Conservation (phyloP, 1,139 yeast species). For the Geotrichum restrictum region DNA sequence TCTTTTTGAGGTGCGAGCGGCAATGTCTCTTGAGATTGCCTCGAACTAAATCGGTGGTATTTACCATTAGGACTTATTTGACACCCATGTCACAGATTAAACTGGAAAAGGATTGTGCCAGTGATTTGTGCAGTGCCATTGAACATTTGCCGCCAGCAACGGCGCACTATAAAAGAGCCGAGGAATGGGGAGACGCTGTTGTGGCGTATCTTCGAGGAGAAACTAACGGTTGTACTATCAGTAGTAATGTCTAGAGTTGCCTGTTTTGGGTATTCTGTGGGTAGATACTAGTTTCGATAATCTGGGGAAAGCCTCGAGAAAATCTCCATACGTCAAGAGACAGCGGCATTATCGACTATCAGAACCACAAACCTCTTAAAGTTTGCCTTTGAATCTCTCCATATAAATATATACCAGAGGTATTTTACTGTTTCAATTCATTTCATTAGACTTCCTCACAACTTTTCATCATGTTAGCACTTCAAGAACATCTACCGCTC, state of each 20-base stretch:
- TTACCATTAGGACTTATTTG: slow-evolving; percentile 62
- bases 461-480: too few species aligned
- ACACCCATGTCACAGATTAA: slow-evolving; percentile 55
- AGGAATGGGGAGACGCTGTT: slow-evolving; percentile 65
- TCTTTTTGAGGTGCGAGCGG: slow-evolving; percentile 58
- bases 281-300: neutral
- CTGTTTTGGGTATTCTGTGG: neutral
- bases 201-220: slow-evolving; percentile 43
- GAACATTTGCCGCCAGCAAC: slow-evolving; percentile 55
- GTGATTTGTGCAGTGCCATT: slow-evolving; percentile 54
- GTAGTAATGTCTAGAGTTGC: neutral
- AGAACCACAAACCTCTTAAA: too few species aligned
- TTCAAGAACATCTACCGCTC: too few species aligned
- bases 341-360: neutral
- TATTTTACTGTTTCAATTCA: neutral
- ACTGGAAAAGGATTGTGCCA: slow-evolving; percentile 39
- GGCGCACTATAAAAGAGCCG: slow-evolving; percentile 57
- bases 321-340: slow-evolving; percentile 5
- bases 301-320: too few species aligned
- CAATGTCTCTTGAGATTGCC: slow-evolving; percentile 61
- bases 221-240: slow-evolving; percentile 28
- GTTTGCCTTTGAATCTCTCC: neutral
- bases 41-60: slow-evolving; percentile 50
- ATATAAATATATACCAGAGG: neutral
- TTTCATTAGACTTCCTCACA: too few species aligned